phyloP scores from a whole-genome alignment of 2,329 filamentous ascomycete genomes.

The Pezicula carpinea region DNA sequence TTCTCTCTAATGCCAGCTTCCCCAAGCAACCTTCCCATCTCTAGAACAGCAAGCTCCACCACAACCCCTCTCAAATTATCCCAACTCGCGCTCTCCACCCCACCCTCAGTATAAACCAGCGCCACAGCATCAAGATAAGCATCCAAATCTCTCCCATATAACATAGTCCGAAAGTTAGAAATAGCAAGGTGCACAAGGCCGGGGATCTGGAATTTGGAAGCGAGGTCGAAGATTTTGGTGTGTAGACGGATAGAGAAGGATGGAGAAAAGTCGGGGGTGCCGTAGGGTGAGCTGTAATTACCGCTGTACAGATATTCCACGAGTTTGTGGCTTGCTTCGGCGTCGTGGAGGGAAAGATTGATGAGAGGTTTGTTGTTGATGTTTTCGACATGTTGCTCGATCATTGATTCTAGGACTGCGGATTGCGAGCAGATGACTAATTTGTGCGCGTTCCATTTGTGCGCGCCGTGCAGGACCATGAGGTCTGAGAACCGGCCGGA shows the following conservation, averaged over 20 bases:
- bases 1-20: slow-evolving; percentile 1
- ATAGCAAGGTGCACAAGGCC: slow-evolving; percentile 8
- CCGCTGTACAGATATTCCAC: slow-evolving; percentile 21
- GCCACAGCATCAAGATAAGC: slow-evolving; percentile 8
- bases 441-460: slow-evolving; percentile 20
- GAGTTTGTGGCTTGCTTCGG: slow-evolving; percentile 4
- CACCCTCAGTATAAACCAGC: slow-evolving; percentile 7
- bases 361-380: slow-evolving; percentile 3
- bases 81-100: neutral
- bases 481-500: slow-evolving; percentile 22
- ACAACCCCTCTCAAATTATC: slow-evolving; percentile 10
- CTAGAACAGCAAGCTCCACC: slow-evolving; percentile 14
- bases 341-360: slow-evolving; percentile 10
- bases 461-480: slow-evolving; percentile 13
- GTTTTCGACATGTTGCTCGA: slow-evolving; percentile 2
- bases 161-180: slow-evolving; percentile 8
- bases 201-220: slow-evolving; percentile 8
- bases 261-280: neutral
- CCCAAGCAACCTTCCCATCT: slow-evolving; percentile 11
- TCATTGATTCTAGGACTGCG: slow-evolving; percentile 13
- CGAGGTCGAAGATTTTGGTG: slow-evolving; percentile 15
- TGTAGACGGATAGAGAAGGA: slow-evolving; percentile 9
- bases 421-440: slow-evolving; percentile 22
- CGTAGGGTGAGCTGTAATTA: slow-evolving; percentile 7
- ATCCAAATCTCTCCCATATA: slow-evolving; percentile 9